Evolutionary conservation across 2,329 filamentous ascomycete genomes (phyloP), one percentile per base, ranked within the genome.

Genomic region (Lachnellula hyalina): DNA sequence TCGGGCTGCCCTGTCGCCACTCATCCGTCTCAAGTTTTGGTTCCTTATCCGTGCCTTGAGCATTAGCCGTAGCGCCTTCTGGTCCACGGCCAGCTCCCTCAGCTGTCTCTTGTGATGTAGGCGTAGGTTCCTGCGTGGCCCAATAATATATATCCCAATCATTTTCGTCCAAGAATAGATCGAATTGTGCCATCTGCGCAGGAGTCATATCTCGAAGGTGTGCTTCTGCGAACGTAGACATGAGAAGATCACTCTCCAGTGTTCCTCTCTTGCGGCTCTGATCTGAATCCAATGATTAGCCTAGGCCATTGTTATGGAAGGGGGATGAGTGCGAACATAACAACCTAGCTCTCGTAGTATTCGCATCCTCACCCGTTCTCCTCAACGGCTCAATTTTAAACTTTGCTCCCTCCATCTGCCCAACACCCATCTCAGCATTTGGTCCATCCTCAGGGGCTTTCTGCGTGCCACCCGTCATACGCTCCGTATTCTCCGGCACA

Each of bases 121-220:
- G 75, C 4, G 81, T 74, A 12, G 86, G 79, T 64, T 90, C 85
- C 73, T 99, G 94, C 15, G 94, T 99, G 3, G 89, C 90, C 94
- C 94, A 99, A 80, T 99, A 99, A 79, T 99, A 99, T 59, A 99
- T 96, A 71, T 99, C 94, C 94, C 94, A 99, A 76, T 99, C 94
- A 73, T 99, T 99, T 75, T 99, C 94, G 73, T 99, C 94, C 54
- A 99, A 84, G 77, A 99, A 95, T 28, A 81, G 77, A 71, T 97
- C 93, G 76, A 94, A 97, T 73, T 96, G 83, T 65, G 82, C 74
- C 64, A 97, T 84, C 69, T 95, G 88, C 49, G 78, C 73, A 5
- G 77, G 72, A 1, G 81, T 82, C 89, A 99, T 96, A 58, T 75
- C 76, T 44, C 79, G 76, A 21, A 99, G 85, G 73, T 95, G 80